Percentiles rank a stretch among this genome's conserved stretches.
Conservation (phyloP, 805 yeast species). For the Metschnikowia cubensis region DNA sequence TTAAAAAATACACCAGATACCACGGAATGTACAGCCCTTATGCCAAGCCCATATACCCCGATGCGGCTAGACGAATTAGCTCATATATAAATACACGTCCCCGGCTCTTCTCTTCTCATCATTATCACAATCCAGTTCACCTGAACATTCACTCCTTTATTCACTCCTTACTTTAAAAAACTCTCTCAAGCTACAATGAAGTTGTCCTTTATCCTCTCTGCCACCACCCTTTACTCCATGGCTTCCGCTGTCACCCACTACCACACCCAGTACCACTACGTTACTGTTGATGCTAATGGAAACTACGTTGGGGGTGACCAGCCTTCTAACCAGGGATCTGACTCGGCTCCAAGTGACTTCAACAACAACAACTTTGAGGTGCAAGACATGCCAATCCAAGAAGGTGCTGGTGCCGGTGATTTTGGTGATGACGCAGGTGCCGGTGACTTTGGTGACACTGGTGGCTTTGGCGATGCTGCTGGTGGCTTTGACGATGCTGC, state of each 20-base stretch:
- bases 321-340: background rate
- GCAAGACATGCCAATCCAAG: background rate
- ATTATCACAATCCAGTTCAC: background rate
- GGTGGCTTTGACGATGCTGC: too few relatives aligned
- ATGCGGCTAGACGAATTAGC: background rate
- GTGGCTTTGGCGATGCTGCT: too few relatives aligned
- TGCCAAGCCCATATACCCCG: conserved; percentile 1
- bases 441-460: too few relatives aligned
- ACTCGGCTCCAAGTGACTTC: too few relatives aligned
- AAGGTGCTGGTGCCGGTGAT: background rate
- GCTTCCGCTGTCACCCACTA: conserved; percentile 24
- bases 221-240: conserved; percentile 19
- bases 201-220: conserved; percentile 12
- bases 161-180: background rate
- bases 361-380: too few relatives aligned
- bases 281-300: conserved; percentile 23
- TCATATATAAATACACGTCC: background rate
- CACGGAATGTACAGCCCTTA: too few relatives aligned
- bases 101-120: background rate
- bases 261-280: conserved; percentile 27
- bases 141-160: background rate
- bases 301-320: conserved; percentile 6
- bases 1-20: too few relatives aligned
- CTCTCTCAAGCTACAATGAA: conserved; percentile 1
- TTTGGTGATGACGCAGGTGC: background rate